phyloP scores from a whole-genome alignment of 768 basidiomycete species.

The Mycena olivaceomarginata region DNA sequence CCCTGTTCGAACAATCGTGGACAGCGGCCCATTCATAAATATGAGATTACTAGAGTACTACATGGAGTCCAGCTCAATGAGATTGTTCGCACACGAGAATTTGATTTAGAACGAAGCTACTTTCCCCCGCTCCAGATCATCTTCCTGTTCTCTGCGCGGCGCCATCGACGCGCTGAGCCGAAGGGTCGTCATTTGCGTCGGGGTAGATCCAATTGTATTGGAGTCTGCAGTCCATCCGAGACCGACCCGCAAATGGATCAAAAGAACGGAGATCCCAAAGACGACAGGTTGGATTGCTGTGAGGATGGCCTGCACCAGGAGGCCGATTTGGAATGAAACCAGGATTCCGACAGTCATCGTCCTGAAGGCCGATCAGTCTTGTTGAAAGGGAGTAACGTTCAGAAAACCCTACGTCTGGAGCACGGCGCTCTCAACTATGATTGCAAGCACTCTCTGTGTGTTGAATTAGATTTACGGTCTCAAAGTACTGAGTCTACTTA shows the following conservation, averaged over 20 bases:
- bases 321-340: conserved; percentile 16
- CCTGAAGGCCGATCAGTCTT: not conserved
- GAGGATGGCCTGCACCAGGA: conserved; percentile 5
- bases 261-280: conserved; percentile 26
- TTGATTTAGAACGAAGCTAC: not conserved
- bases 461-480: not conserved
- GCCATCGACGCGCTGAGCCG: not conserved
- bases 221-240: conserved; percentile 19
- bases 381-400: not conserved
- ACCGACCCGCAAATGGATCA: conserved; percentile 19
- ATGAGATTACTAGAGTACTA: too few relatives aligned
- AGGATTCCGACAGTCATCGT: conserved; percentile 14
- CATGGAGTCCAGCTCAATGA: too few relatives aligned
- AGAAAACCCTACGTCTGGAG: conserved; percentile 18
- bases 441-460: not conserved
- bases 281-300: conserved; percentile 15
- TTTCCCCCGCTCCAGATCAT: conserved; percentile 18
- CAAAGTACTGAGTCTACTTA: not conserved
- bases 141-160: not conserved
- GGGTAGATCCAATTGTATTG: not conserved
- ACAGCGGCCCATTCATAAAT: too few relatives aligned
- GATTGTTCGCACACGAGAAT: too few relatives aligned
- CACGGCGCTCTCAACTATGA: conserved; percentile 33
- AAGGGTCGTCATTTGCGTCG: not conserved
- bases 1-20: too few relatives aligned